Evolutionary conservation across 176 grass and related monocot species (phyloP).

Genomic region (bread wheat (Triticum aestivum)): DNA sequence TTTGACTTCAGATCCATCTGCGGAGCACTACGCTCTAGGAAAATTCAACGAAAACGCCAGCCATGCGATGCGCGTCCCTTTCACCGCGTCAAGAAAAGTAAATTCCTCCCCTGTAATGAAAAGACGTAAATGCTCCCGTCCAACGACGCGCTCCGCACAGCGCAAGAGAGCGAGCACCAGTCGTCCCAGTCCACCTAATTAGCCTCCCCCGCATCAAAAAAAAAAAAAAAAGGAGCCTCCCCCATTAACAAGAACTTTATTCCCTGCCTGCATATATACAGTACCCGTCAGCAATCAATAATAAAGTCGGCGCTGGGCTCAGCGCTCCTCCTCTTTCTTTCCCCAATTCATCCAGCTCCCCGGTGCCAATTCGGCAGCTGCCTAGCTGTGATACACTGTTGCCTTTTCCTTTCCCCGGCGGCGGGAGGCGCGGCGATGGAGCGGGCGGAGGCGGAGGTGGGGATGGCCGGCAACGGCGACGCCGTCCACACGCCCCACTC

Average conservation of each 20-base stretch:
- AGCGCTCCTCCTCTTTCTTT: background rate
- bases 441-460: constrained; percentile 33
- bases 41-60: background rate
- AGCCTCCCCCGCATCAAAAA: background rate
- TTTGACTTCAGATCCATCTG: no score
- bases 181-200: constrained; percentile 5
- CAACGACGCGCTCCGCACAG: background rate
- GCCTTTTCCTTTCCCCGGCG: background rate
- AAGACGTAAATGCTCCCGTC: background rate
- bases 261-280: background rate
- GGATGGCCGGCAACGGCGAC: background rate
- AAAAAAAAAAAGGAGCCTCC: no score
- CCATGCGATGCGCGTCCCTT: background rate
- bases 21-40: no score
- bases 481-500: background rate
- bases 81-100: background rate
- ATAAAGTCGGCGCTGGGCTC: constrained; percentile 8
- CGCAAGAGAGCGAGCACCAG: background rate
- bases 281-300: background rate
- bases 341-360: constrained; percentile 14
- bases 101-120: background rate
- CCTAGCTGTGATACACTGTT: constrained; percentile 15
- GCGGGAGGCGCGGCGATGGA: constrained; percentile 36
- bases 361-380: background rate
- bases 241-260: background rate